Conservation (phyloP, 306 rosid genomes). For the Gastrolobium villosum region DNA sequence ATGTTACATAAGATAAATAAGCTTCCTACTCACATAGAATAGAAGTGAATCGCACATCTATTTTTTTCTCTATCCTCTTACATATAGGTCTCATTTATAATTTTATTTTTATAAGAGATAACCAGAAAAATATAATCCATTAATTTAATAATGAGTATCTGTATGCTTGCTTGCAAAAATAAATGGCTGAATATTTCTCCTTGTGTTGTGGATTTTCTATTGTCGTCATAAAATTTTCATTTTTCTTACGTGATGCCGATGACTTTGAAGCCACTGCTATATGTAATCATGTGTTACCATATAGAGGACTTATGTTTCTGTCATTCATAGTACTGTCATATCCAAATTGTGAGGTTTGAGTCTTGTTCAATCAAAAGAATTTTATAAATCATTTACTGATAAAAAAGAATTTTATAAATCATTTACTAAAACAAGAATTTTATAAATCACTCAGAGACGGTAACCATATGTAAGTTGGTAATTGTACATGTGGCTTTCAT, state of each 20-base stretch:
- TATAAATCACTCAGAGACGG: no score
- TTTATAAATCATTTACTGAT: not conserved
- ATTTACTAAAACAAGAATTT: no score
- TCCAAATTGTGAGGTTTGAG: not conserved
- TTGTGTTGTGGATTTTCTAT: not conserved
- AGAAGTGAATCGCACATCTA: no score
- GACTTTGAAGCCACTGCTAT: not conserved
- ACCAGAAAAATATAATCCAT: no score
- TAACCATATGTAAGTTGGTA: not conserved
- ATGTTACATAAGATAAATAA: no score
- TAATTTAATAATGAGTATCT: not conserved
- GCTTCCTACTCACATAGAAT: no score
- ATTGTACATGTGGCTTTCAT: not conserved
- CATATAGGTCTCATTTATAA: no score
- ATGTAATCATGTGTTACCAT: not conserved
- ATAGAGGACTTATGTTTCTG: not conserved
- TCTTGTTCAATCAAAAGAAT: slow-evolving; percentile 16
- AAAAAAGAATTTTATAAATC: no score
- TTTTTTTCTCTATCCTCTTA: no score
- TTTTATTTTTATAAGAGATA: no score
- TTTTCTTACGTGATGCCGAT: not conserved
- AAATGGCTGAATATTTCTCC: not conserved
- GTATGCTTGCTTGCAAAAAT: not conserved
- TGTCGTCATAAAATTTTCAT: not conserved
- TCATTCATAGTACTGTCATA: not conserved